Base-by-base conservation (phyloP, 805 yeast species). In the Suhomyces faveliae region DNA sequence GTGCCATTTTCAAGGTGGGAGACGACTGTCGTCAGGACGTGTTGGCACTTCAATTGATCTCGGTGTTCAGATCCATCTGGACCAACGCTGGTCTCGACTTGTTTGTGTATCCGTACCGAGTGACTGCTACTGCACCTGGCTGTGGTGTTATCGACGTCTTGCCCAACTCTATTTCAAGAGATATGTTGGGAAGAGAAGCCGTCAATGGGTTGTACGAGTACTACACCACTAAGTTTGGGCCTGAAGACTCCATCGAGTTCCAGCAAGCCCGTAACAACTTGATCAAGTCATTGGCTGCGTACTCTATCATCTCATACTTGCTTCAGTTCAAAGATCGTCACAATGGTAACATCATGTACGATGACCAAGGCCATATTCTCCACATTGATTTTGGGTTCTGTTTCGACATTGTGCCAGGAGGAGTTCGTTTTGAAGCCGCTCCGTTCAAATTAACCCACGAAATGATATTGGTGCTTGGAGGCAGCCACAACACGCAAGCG, bases 21-120 rank as follows among this genome's bases (percentile, higher is more conserved):
- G 99, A 94, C 70, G 99, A 94, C 68, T 92, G 98, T 73, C 80
- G 99, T 57, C 99, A 94, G 67, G 99, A 94, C 69, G 92, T 94
- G 43, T 77, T 94, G 55, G 97, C 97, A 0, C 73, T 94, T 49
- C 99, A 94, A 63, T 74, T 94, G 61, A 86, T 95, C 49, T 86
- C 97, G 3, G 84, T 94, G 30, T 94, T 95, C 76, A 79, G 96
- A 58, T 83, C 92, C 39, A 88, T 94, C 45, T 94, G 97, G 95
- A 80, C 82, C 52, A 79, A 81, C 53, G 83, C 87, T 10, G 98
- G 98, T 1, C 74, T 94, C 52, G 98, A 94, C 64, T 79, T 92
- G 38, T 94, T 77, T 66, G 95, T 94, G 21, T 95, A 81, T 70
- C 99, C 99, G 1, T 80, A 94, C 67, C 74, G 97, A 55, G 99